phyloP scores from a whole-genome alignment of 75 land plant genomes.

The Cupressus sempervirens region DNA sequence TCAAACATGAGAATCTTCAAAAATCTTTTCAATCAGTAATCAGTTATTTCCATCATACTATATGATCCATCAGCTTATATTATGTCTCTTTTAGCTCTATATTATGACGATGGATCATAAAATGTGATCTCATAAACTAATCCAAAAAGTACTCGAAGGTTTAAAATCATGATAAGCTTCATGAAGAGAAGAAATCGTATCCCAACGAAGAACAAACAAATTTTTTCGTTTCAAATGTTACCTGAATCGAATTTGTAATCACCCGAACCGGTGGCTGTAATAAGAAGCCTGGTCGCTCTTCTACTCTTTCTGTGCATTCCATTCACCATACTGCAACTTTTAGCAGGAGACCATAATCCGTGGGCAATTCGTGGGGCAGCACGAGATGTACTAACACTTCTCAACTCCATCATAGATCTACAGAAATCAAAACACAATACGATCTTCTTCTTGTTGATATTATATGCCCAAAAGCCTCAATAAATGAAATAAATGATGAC shows the following conservation, averaged over 20 bases:
- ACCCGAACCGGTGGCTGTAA: background rate
- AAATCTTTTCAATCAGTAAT: no score
- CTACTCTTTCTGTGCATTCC: background rate
- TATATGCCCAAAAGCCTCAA: no score
- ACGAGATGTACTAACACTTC: background rate
- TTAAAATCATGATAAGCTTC: no score
- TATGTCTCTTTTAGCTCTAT: no score
- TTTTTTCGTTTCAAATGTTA: background rate
- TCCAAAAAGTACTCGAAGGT: no score
- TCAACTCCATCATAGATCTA: background rate
- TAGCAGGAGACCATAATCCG: background rate
- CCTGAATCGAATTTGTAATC: background rate
- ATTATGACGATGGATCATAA: no score
- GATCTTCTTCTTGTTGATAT: background rate
- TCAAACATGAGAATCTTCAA: no score
- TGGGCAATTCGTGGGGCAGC: background rate
- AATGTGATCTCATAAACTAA: no score
- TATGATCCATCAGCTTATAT: no score
- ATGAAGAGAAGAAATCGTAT: no score
- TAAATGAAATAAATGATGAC: background rate
- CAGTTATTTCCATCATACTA: no score
- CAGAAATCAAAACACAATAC: background rate
- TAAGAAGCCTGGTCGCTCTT: background rate
- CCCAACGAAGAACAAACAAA: no score
- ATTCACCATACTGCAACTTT: background rate